Conservation (phyloP, 1,284 basidiomycete species). For the Clitocybe nebularis region DNA sequence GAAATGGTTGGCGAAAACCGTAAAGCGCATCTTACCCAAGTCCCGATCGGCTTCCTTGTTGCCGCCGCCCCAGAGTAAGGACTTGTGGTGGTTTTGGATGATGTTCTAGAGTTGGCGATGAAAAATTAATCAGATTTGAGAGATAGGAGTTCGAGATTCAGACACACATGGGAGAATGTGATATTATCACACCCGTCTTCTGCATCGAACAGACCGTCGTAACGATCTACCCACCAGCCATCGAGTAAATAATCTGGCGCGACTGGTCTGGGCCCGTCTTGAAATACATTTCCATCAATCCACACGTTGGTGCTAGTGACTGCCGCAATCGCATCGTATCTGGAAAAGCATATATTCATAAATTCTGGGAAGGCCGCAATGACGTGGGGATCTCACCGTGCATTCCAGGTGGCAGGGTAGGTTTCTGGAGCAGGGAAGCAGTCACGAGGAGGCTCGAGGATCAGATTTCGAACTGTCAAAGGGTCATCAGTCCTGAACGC, state of each 20-base stretch:
- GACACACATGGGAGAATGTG: conserved; percentile 15
- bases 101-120: conserved; percentile 10
- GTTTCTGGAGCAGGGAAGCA: conserved; percentile 18
- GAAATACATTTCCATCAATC: conserved; percentile 15
- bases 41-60: conserved; percentile 15
- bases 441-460: conserved; percentile 16
- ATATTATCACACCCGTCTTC: conserved; percentile 19
- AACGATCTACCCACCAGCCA: conserved; percentile 17
- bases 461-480: conserved; percentile 13
- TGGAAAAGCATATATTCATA: neutral
- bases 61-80: conserved; percentile 15
- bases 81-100: conserved; percentile 18
- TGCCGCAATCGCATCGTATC: conserved; percentile 13
- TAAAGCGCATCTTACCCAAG: conserved; percentile 16
- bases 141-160: neutral
- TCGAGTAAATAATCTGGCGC: conserved; percentile 1
- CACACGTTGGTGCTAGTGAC: conserved; percentile 17
- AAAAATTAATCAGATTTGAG: too few species aligned
- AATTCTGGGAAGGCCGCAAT: neutral
- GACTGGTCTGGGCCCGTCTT: conserved; percentile 7
- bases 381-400: conserved; percentile 9
- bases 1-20: conserved; percentile 16
- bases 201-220: conserved; percentile 16
- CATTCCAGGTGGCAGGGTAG: conserved; percentile 16
- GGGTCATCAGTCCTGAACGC: neutral